Conservation (phyloP, 2,329 filamentous ascomycete species). For the Biscogniauxia mediterranea region DNA sequence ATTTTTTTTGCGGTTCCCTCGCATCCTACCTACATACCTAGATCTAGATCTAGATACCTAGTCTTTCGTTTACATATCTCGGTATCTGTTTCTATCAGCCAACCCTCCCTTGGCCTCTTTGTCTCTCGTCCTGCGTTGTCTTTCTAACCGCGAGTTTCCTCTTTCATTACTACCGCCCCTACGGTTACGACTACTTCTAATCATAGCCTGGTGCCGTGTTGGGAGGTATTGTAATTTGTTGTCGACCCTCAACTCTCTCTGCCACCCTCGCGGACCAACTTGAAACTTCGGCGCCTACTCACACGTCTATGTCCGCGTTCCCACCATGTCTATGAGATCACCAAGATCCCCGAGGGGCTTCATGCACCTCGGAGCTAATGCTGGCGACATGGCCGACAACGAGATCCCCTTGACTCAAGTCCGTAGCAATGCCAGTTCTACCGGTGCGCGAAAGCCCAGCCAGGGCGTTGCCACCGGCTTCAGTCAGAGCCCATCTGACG, state of each 20-base stretch:
- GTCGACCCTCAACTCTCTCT: slow-evolving; percentile 3
- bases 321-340: slow-evolving; percentile 30
- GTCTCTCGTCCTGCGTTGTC: not conserved
- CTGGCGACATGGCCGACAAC: slow-evolving; percentile 20
- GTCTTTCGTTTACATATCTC: not conserved
- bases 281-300: slow-evolving; percentile 1
- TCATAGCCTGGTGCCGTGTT: not conserved
- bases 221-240: not conserved
- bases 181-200: not conserved
- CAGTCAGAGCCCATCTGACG: slow-evolving; percentile 30
- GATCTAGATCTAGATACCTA: too few species aligned
- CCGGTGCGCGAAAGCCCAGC: slow-evolving; percentile 50
- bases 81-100: not conserved
- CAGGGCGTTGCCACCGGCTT: slow-evolving; percentile 36
- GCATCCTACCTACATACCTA: not conserved
- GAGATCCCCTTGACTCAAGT: slow-evolving; percentile 41
- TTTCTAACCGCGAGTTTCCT: not conserved
- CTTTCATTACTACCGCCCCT: not conserved
- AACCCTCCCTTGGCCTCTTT: not conserved
- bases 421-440: slow-evolving; percentile 53
- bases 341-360: slow-evolving; percentile 28
- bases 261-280: not conserved
- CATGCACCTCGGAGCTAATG: slow-evolving; percentile 25
- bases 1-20: not conserved
- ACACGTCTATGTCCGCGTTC: not conserved